Conservation (phyloP, 257 asterid genomes). For the Jacaranda copaia region DNA sequence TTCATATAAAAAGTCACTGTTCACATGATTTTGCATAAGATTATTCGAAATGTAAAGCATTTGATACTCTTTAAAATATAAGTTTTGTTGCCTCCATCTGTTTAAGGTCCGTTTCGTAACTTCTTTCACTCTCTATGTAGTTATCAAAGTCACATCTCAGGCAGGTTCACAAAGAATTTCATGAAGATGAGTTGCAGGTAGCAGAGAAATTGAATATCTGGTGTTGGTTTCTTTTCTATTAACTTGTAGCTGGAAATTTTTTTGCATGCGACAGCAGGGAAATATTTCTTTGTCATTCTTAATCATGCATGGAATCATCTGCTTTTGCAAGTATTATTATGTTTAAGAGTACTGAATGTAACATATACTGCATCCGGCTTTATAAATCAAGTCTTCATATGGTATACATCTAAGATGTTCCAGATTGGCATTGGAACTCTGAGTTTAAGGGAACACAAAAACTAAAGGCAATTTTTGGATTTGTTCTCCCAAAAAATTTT, state of each 20-base stretch:
- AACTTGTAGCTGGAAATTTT: conserved; percentile 23
- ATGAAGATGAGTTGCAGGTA: conserved; percentile 69
- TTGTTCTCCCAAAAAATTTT: too few relatives aligned
- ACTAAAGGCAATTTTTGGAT: too few relatives aligned
- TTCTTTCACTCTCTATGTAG: conserved; percentile 45
- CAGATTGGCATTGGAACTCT: conserved; percentile 9
- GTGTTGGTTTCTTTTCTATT: conserved; percentile 6
- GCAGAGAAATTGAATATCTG: conserved; percentile 11
- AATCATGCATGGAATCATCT: not conserved
- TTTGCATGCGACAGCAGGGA: not conserved
- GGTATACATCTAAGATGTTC: not conserved
- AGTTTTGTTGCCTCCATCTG: conserved; percentile 15
- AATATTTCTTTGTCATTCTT: not conserved
- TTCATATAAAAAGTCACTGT: conserved; percentile 1
- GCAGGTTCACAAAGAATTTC: conserved; percentile 79
- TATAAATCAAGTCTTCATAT: not conserved
- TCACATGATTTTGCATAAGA: conserved; percentile 12
- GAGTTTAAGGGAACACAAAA: too few relatives aligned
- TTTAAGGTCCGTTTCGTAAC: conserved; percentile 18
- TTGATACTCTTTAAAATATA: conserved; percentile 1
- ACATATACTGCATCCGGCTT: not conserved
- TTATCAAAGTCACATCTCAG: conserved; percentile 83
- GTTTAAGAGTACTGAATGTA: not conserved
- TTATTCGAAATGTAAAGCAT: conserved; percentile 1
- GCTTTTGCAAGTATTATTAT: not conserved